phyloP scores from a whole-genome alignment of 139 green algal species.

The Chlamydomonas sp. region DNA sequence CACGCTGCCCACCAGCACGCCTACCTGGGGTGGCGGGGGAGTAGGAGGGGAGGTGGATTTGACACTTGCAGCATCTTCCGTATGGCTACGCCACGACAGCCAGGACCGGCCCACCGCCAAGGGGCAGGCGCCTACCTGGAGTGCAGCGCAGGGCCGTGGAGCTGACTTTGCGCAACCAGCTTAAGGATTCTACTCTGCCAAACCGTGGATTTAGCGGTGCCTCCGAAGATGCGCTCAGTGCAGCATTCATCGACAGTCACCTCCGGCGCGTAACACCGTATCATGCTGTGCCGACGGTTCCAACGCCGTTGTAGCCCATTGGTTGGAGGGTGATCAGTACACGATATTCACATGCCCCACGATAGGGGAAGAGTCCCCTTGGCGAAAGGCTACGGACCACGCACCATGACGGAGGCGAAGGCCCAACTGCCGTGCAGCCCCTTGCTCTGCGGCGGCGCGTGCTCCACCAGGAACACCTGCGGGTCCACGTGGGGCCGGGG shows the following conservation, averaged over 20 bases:
- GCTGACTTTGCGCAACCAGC: too few species aligned
- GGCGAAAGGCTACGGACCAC: not conserved
- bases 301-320: too few species aligned
- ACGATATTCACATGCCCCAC: too few species aligned
- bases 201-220: too few species aligned
- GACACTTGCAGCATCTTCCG: not conserved
- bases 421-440: conserved; percentile 48
- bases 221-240: too few species aligned
- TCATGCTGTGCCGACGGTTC: too few species aligned
- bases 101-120: not conserved
- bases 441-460: conserved; percentile 7
- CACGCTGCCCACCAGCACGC: conserved; percentile 41
- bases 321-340: too few species aligned
- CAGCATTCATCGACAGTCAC: too few species aligned
- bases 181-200: too few species aligned
- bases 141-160: not conserved
- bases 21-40: conserved; percentile 15
- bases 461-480: conserved; percentile 55
- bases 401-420: conserved; percentile 52
- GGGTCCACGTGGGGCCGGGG: not conserved
- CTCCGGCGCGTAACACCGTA: too few species aligned
- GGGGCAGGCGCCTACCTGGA: not conserved
- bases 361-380: too few species aligned
- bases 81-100: too few species aligned
- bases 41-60: not conserved